These are phyloP conservation scores for Agastache rugosa DNA, from an alignment of 257 asterid species.

Conservation along the genomic window DNA sequence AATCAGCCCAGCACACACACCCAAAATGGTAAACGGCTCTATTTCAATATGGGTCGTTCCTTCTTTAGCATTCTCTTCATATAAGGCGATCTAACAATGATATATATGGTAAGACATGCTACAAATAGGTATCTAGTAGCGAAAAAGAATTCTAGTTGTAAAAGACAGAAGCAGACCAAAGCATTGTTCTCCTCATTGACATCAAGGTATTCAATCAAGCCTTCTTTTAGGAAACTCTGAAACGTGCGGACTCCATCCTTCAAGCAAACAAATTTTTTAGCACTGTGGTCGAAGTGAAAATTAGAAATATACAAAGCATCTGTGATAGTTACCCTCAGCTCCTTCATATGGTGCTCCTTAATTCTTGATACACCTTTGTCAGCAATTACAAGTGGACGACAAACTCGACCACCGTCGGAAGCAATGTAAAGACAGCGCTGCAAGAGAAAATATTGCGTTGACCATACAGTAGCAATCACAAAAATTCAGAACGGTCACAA, in stretches of 20 bases:
- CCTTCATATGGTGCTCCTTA: conserved; percentile 95
- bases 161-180: conserved; percentile 58
- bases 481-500: not conserved
- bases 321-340: conserved; percentile 70
- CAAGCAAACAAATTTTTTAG: conserved; percentile 39
- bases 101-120: conserved; percentile 30
- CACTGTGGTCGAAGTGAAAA: conserved; percentile 32
- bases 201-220: conserved; percentile 94
- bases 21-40: conserved; percentile 94
- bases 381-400: conserved; percentile 97
- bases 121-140: conserved; percentile 23
- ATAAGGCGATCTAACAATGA: conserved; percentile 75
- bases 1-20: conserved; percentile 91
- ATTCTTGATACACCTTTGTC: conserved; percentile 93
- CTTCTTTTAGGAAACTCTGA: conserved; percentile 80
- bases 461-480: not conserved
- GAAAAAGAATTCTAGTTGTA: conserved; percentile 6
- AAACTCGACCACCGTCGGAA: conserved; percentile 99
- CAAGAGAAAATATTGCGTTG: conserved; percentile 40
- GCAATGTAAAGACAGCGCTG: conserved; percentile 96
- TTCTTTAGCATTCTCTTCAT: conserved; percentile 79
- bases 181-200: conserved; percentile 98
- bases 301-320: conserved; percentile 24
- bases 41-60: conserved; percentile 96
- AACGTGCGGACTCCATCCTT: conserved; percentile 93